Percentiles rank a stretch among this genome's conserved stretches.
Conservation (phyloP, 805 yeast species). For the Ogataea naganishii region DNA sequence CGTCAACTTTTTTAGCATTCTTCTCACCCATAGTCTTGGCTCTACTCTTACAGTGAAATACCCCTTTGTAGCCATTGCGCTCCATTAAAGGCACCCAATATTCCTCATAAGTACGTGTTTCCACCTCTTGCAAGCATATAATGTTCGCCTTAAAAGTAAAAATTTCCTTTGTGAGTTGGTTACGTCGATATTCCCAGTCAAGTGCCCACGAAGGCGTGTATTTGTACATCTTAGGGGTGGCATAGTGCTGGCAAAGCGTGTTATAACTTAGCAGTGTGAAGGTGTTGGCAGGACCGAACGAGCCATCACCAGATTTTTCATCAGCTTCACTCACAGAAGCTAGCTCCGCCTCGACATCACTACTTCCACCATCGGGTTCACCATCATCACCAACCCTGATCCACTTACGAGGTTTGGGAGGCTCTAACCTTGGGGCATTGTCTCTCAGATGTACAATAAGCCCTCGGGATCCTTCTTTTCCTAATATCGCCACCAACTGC, state of each 20-base stretch:
- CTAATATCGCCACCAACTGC: conserved; percentile 53
- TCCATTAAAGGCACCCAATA: conserved; percentile 74
- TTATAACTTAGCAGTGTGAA: conserved; percentile 85
- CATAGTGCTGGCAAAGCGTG: conserved; percentile 92
- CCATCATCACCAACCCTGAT: conserved; percentile 71
- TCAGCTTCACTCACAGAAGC: conserved; percentile 22
- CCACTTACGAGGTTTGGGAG: conserved; percentile 79
- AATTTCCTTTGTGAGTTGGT: conserved; percentile 66
- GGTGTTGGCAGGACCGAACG: conserved; percentile 25
- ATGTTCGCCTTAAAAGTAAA: conserved; percentile 60
- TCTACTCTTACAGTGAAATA: conserved; percentile 82
- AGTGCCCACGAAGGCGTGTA: conserved; percentile 98
- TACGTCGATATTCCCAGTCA: conserved; percentile 84
- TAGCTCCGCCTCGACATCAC: conserved; percentile 17
- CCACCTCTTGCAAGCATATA: conserved; percentile 93
- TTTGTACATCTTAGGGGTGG: conserved; percentile 84
- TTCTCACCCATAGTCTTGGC: conserved; percentile 79
- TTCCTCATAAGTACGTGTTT: conserved; percentile 75
- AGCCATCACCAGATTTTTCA: conserved; percentile 18
- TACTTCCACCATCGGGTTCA: conserved; percentile 33
- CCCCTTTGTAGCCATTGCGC: conserved; percentile 69
- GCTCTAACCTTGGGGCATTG: conserved; percentile 55
- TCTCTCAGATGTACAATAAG: conserved; percentile 78
- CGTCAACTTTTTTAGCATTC: conserved; percentile 89
- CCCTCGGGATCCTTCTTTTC: conserved; percentile 80